Conservation (phyloP, 2,329 filamentous ascomycete genomes). For the Claviceps maximensis region DNA sequence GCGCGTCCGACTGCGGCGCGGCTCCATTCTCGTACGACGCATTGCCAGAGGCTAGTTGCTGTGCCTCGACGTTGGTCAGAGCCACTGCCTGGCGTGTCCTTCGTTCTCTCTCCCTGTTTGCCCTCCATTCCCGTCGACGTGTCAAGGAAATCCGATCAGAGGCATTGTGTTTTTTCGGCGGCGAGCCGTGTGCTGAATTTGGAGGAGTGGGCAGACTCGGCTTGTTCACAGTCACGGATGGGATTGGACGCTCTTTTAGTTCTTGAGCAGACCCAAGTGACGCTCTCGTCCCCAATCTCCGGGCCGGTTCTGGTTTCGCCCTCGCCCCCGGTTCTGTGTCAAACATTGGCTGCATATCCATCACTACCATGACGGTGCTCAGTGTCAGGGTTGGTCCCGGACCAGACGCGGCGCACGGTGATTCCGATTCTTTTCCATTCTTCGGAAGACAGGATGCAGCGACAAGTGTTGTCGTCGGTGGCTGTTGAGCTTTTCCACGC, state of each 20-base stretch:
- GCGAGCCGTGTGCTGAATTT: conserved; percentile 16
- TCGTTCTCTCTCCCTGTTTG: conserved; percentile 15
- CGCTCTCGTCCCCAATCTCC: not conserved
- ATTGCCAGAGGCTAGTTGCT: conserved; percentile 10
- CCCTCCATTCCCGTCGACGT: conserved; percentile 22
- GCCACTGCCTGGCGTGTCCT: conserved; percentile 11
- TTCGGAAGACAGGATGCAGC: not conserved
- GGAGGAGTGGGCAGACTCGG: conserved; percentile 18
- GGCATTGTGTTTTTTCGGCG: conserved; percentile 11
- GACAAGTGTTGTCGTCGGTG: not conserved
- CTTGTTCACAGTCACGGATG: not conserved
- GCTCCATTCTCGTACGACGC: conserved; percentile 13
- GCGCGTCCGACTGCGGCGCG: conserved; percentile 3
- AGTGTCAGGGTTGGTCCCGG: conserved; percentile 11
- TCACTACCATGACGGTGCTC: conserved; percentile 27
- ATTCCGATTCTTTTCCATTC: not conserved
- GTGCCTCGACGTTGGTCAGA: conserved; percentile 11
- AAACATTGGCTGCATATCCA: conserved; percentile 21
- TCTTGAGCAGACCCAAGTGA: not conserved
- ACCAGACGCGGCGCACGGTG: conserved; percentile 1
- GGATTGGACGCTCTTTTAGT: not conserved
- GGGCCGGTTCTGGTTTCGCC: not conserved
- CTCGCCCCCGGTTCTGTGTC: conserved; percentile 2
- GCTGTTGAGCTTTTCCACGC: not conserved
- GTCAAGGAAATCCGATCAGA: conserved; percentile 19